These are phyloP conservation scores for Aspergillus indologenus DNA, from an alignment of 495 filamentous ascomycete species.

Conservation along the genomic window DNA sequence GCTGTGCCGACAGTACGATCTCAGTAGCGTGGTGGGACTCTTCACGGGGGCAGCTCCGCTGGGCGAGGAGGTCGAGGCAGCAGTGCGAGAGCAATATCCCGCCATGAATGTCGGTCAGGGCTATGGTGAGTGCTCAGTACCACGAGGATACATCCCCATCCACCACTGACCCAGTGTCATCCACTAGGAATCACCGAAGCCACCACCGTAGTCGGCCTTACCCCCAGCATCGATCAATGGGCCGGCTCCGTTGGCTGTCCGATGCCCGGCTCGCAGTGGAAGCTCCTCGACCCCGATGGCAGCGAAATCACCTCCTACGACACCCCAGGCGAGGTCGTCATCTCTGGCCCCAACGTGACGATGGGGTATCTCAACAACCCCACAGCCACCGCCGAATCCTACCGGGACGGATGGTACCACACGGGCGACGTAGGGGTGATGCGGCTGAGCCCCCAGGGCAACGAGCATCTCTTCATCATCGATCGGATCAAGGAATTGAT, in stretches of 20 bases:
- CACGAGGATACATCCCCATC: no score
- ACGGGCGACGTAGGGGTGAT: slow-evolving; percentile 55
- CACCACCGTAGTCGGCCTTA: slow-evolving; percentile 7
- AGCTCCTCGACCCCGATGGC: slow-evolving; percentile 10
- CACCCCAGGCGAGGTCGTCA: slow-evolving; percentile 13
- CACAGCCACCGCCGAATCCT: slow-evolving; percentile 9
- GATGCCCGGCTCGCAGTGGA: slow-evolving; percentile 8
- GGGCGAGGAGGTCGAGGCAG: not conserved
- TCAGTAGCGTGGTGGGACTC: not conserved
- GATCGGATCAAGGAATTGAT: slow-evolving; percentile 84
- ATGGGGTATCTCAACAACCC: slow-evolving; percentile 14
- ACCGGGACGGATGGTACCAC: slow-evolving; percentile 45
- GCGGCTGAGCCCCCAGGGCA: slow-evolving; percentile 25
- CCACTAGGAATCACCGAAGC: slow-evolving; percentile 19
- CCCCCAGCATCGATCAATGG: slow-evolving; percentile 10
- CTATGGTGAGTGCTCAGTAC: no score
- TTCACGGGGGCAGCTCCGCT: not conserved
- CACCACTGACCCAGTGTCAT: no score
- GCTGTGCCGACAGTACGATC: not conserved
- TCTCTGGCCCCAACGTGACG: slow-evolving; percentile 8
- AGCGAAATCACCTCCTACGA: slow-evolving; percentile 9
- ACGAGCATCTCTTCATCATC: slow-evolving; percentile 70
- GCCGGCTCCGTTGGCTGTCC: slow-evolving; percentile 12
- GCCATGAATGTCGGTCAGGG: not conserved
- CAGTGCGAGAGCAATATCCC: not conserved